Evolutionary conservation across 2,329 filamentous ascomycete species (phyloP).

Genomic region (Xylariaceae sp.): DNA sequence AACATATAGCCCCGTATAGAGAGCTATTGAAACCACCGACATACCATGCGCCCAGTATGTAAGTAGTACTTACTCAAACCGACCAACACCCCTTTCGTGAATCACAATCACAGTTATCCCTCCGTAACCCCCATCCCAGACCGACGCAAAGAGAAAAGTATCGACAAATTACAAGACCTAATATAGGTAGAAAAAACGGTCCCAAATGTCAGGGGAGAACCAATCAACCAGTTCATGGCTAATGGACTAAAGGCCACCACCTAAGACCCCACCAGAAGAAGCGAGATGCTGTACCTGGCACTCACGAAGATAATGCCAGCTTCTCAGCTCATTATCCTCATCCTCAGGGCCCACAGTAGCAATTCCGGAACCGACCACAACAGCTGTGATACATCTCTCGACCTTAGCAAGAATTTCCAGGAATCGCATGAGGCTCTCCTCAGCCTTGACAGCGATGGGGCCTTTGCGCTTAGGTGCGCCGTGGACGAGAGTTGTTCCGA

Average conservation of each 20-base stretch:
- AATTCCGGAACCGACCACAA: constrained; percentile 27
- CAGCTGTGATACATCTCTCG: constrained; percentile 55
- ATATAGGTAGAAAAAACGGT: too few species aligned
- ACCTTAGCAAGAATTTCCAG: constrained; percentile 70
- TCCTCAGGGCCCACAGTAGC: constrained; percentile 48
- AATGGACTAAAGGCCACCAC: not conserved
- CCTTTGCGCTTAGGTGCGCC: constrained; percentile 48
- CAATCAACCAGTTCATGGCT: not conserved
- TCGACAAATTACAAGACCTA: too few species aligned
- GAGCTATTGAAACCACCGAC: too few species aligned
- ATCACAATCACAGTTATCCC: too few species aligned
- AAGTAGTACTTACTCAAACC: too few species aligned
- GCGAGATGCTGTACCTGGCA: constrained; percentile 66
- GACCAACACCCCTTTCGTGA: too few species aligned
- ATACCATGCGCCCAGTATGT: too few species aligned
- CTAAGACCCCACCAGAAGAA: constrained; percentile 53
- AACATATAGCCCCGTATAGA: too few species aligned
- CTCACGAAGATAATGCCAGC: constrained; percentile 75
- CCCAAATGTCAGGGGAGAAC: not conserved
- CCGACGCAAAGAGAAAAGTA: too few species aligned
- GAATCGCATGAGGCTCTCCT: constrained; percentile 67
- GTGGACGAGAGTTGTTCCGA: constrained; percentile 74
- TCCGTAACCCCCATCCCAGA: too few species aligned
- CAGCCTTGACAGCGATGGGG: constrained; percentile 50
- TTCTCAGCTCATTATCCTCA: constrained; percentile 69